Conservation (phyloP, 2,329 filamentous ascomycete genomes). For the Fusarium nematophilum region DNA sequence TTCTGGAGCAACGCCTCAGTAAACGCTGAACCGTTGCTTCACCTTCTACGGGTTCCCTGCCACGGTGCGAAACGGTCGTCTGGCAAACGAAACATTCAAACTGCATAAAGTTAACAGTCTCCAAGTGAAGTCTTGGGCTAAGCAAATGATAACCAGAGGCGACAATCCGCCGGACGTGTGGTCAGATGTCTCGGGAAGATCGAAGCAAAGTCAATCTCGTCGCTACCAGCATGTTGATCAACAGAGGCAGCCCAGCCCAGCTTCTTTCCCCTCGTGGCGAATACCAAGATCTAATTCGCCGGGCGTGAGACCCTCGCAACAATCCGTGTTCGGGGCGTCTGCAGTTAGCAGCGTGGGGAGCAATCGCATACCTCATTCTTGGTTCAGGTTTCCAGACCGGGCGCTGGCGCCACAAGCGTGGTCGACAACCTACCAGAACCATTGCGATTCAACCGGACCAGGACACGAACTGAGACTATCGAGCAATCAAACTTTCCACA, state of each 20-base stretch:
- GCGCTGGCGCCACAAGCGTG: slow-evolving; percentile 6
- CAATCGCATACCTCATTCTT: slow-evolving; percentile 1
- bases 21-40: too few relatives aligned
- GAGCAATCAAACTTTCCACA: not conserved
- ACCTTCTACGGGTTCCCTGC: too few relatives aligned
- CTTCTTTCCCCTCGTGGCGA: not conserved
- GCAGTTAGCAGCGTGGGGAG: not conserved
- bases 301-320: not conserved
- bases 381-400: slow-evolving; percentile 1
- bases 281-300: not conserved
- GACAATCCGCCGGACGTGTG: not conserved
- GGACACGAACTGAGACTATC: not conserved
- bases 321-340: not conserved
- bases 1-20: too few relatives aligned
- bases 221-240: not conserved
- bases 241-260: not conserved
- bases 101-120: too few relatives aligned
- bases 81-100: too few relatives aligned
- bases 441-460: slow-evolving; percentile 11
- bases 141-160: not conserved
- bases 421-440: not conserved
- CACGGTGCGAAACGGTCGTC: too few relatives aligned
- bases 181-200: slow-evolving; percentile 15
- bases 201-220: not conserved
- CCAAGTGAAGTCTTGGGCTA: not conserved